Evolutionary conservation across 177 flowering plant genomes (phyloP).

Genomic region (Tripterygium wilfordii): DNA sequence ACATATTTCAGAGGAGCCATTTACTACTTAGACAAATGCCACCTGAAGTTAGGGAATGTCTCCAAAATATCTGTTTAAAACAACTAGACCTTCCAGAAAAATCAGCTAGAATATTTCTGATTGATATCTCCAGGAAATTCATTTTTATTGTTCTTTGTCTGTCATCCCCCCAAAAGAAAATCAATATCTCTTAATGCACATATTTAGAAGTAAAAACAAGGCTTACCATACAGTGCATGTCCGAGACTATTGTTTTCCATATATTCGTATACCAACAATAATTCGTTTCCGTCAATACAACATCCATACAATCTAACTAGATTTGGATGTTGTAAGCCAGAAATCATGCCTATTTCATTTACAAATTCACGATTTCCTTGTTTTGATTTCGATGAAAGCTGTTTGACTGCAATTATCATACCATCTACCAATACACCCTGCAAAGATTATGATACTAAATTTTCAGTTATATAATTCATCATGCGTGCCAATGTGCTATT

Average conservation of each 20-base stretch:
- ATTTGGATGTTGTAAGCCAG: slow-evolving; percentile 28
- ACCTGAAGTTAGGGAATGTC: too few relatives aligned
- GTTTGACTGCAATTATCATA: slow-evolving; percentile 23
- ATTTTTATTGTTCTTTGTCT: too few relatives aligned
- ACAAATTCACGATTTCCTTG: too few relatives aligned
- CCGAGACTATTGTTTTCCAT: slow-evolving; percentile 30
- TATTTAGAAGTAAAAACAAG: not conserved
- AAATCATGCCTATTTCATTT: slow-evolving; percentile 28
- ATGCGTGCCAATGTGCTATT: slow-evolving; percentile 6
- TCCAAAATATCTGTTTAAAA: too few relatives aligned
- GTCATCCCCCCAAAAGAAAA: too few relatives aligned
- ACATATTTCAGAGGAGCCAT: too few relatives aligned
- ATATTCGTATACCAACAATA: slow-evolving; percentile 27
- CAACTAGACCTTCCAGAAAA: too few relatives aligned
- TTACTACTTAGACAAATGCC: too few relatives aligned
- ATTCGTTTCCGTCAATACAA: slow-evolving; percentile 27
- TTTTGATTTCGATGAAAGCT: too few relatives aligned
- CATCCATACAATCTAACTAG: slow-evolving; percentile 30
- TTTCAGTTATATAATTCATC: slow-evolving; percentile 22
- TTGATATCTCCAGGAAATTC: too few relatives aligned
- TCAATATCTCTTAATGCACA: not conserved
- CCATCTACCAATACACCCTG: slow-evolving; percentile 2
- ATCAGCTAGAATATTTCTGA: too few relatives aligned
- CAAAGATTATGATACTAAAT: slow-evolving; percentile 25
- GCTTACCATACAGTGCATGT: slow-evolving; percentile 25